Conservation (phyloP, 1,139 yeast species). For the Meyerozyma guilliermondii region DNA sequence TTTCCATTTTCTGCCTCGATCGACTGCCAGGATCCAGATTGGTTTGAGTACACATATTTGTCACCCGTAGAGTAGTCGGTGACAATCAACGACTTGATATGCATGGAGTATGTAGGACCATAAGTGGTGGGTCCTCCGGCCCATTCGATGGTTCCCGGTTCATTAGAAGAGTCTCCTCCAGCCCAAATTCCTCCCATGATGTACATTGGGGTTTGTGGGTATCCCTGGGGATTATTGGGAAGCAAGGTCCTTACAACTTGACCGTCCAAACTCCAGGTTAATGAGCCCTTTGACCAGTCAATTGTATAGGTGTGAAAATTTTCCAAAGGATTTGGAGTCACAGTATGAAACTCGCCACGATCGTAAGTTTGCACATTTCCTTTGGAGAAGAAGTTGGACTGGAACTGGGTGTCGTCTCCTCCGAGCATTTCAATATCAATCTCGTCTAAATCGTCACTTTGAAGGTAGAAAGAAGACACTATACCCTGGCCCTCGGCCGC, state of each 20-base stretch:
- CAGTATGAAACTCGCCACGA: constrained; percentile 68
- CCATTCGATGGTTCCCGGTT: constrained; percentile 74
- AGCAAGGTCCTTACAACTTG: constrained; percentile 50
- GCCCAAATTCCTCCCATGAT: constrained; percentile 73
- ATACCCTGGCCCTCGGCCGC: constrained; percentile 76
- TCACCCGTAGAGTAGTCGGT: constrained; percentile 80
- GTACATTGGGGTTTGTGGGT: constrained; percentile 77
- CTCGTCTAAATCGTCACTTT: constrained; percentile 84
- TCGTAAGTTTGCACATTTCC: constrained; percentile 75
- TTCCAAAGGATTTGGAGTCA: constrained; percentile 43
- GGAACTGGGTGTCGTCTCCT: constrained; percentile 65
- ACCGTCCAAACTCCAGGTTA: constrained; percentile 64
- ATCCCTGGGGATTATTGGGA: constrained; percentile 54
- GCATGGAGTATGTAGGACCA: constrained; percentile 57
- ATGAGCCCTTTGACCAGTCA: constrained; percentile 68
- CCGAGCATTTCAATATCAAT: constrained; percentile 86
- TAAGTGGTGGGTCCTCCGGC: constrained; percentile 85
- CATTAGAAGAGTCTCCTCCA: constrained; percentile 68
- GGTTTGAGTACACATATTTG: constrained; percentile 59
- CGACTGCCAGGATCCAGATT: constrained; percentile 63
- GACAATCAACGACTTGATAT: constrained; percentile 55
- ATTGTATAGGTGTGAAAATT: constrained; percentile 71
- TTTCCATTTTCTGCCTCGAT: constrained; percentile 61
- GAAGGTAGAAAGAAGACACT: constrained; percentile 74
- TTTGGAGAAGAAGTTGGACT: constrained; percentile 76